Evolutionary conservation across 2,329 filamentous ascomycete genomes (phyloP), one percentile per base, ranked within the genome.

Genomic region (Acrocalymma vagum): DNA sequence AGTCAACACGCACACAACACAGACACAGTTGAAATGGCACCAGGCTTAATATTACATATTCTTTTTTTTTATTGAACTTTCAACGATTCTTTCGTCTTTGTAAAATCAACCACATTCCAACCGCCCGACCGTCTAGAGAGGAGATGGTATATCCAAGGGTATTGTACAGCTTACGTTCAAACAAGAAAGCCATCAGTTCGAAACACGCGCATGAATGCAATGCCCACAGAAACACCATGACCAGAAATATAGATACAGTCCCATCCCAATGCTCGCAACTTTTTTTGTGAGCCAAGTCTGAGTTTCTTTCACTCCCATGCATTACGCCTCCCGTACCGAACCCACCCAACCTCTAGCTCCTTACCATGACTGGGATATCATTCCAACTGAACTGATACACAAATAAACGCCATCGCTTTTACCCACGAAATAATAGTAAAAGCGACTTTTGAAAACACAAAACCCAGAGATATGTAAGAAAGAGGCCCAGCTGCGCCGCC

Each of bases 131-230:
- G 40, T 63, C 60, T 64, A 64, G 62, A 65, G 60, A 63, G 61
- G 63, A 66, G 58, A 62, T 61, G 60, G 61, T 62, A 63, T 61
- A 64, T 54, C 63, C 53, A 57, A n/a, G 61, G 60, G 61, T 64
- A 64, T 63, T 62, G 50, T 62, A 65, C 59, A 64, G 48, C 38
- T 34, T 45, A 40, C 27, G n/a, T n/a, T n/a, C 24, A 35, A 33
- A 39, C 42, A 38, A 38, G 32, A 44, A 33, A 15, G 11, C 13
- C 22, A 38, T 15, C 16, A 38, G 13, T 24, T 5, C 14, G 9
- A 11, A n/a, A 9, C 5, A 22, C 29, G 21, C 51, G 41, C 44
- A 43, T 40, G 51, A 45, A 48, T 42, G 40, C 44, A 45, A 45
- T 37, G 38, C 47, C 41, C 38, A 31, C 51, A 37, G 45, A 44